Base-by-base conservation (phyloP, 371 early-diverging fungal species). In the Mortierella sp. region DNA sequence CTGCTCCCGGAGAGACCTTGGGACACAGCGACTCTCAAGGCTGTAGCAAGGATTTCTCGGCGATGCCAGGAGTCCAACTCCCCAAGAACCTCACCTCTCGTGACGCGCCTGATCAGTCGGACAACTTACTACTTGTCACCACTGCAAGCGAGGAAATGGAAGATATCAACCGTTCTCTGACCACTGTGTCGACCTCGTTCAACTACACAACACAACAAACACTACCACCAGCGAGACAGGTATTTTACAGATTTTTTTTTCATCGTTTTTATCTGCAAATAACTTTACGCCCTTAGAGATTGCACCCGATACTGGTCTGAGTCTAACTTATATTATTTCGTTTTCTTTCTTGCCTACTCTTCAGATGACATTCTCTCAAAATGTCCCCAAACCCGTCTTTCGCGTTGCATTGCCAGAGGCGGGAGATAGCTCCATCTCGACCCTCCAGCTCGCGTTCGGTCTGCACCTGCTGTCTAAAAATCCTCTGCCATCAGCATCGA, bases 391-490 rank as follows among this genome's bases (percentile, higher is more conserved):
- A 55, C 54, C 58, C n/a, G 34, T 55, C 44, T 55, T 55, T 8
- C 52, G 73, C 44, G 34, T 42, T 7, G 42, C 58, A 44, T 21
- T 73, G 44, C 73, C 73, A 38, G 42, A 73, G 45, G 14, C 1
- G 1, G 73, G 73, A n/a, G 26, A 28, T 38, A 44, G 58, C 38
- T 55, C 57, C 73, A 55, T 28, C 57, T 55, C 54, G 7, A 73
- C 55, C 19, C 44, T 55, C 7, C 73, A 73, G 57, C 73, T 73
- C 21, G 54, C 48, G 42, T 73, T 73, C 24, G 31, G 58, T 26
- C 28, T 10, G 34, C 34, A 55, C 57, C 34, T 73, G 52, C 57
- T 73, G n/a, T 31, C 50, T 7, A 72, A 50, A 14, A 34, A 72
- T 6, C 31, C 50, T 7, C 9, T 14, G 5, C 50, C 50, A 31